These are phyloP conservation scores for Colletotrichum somersetense DNA, from an alignment of 2,329 filamentous ascomycete genomes.

Conservation along the genomic window DNA sequence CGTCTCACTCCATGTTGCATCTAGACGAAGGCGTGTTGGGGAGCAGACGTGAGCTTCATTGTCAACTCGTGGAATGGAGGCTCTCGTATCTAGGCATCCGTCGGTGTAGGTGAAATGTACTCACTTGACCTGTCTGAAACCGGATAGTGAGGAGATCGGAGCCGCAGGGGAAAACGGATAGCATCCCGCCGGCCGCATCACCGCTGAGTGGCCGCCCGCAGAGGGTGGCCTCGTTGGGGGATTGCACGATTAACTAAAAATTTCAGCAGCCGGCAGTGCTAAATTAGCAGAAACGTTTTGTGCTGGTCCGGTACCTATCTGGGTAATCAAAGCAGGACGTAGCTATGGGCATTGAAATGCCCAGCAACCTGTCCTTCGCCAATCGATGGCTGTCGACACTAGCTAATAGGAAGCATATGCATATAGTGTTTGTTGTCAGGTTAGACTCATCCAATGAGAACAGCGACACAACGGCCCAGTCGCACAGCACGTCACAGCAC, in stretches of 20 bases:
- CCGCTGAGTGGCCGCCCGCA: no score
- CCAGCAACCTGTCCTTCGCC: not conserved
- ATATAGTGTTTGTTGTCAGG: slow-evolving; percentile 17
- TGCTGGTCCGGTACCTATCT: not conserved
- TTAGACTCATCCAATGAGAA: slow-evolving; percentile 36
- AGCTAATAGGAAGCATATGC: slow-evolving; percentile 11
- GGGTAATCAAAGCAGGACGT: not conserved
- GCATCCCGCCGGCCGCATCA: slow-evolving; percentile 14
- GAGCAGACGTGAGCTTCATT: no score
- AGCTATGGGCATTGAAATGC: not conserved
- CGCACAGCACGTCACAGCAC: not conserved
- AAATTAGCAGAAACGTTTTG: slow-evolving; percentile 3
- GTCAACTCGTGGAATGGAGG: not conserved
- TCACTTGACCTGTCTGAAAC: not conserved
- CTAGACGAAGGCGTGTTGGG: no score
- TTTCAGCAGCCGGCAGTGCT: not conserved
- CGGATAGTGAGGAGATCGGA: not conserved
- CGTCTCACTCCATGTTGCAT: not conserved
- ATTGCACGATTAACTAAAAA: not conserved
- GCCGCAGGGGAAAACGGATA: slow-evolving; percentile 2
- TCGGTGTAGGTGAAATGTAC: not conserved
- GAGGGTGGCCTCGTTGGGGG: slow-evolving; percentile 1
- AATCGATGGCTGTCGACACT: slow-evolving; percentile 6
- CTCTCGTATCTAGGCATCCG: not conserved
- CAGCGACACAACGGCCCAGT: slow-evolving; percentile 7